Percentiles rank a stretch among this genome's conserved stretches.
These are phyloP conservation scores for Grammothele lineata DNA, from an alignment of 768 basidiomycete species.

Conservation along the genomic window DNA sequence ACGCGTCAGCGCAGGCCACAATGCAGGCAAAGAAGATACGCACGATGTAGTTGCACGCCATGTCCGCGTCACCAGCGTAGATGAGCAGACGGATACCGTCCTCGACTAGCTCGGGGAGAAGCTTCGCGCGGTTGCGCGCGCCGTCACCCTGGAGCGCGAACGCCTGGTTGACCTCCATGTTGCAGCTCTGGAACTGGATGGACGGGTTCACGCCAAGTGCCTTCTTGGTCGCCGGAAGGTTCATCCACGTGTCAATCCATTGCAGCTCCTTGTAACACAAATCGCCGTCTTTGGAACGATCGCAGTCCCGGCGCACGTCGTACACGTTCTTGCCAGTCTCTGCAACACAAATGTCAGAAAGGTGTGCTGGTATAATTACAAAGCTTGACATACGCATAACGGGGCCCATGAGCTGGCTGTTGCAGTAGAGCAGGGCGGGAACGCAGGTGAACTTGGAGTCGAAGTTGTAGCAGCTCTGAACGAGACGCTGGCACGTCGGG, in stretches of 20 bases:
- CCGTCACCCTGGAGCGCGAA: constrained; percentile 83
- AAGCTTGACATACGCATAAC: constrained; percentile 70
- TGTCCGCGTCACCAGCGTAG: constrained; percentile 89
- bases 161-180: constrained; percentile 73
- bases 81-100: constrained; percentile 81
- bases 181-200: constrained; percentile 65
- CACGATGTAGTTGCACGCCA: constrained; percentile 86
- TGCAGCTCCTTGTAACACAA: constrained; percentile 77
- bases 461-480: constrained; percentile 45
- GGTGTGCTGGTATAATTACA: no score
- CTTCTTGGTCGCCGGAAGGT: constrained; percentile 70
- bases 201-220: constrained; percentile 67
- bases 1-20: no score
- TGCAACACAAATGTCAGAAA: background rate
- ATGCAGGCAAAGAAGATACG: constrained; percentile 23
- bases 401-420: constrained; percentile 63
- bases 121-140: constrained; percentile 73
- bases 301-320: constrained; percentile 59
- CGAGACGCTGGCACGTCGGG: constrained; percentile 49
- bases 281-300: constrained; percentile 62
- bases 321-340: constrained; percentile 62
- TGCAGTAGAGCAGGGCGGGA: constrained; percentile 76
- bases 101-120: constrained; percentile 79
- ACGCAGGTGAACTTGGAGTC: constrained; percentile 42
- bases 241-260: constrained; percentile 91